These are phyloP conservation scores for Haberlea rhodopensis DNA, from an alignment of 257 asterid genomes.

Conservation along the genomic window DNA sequence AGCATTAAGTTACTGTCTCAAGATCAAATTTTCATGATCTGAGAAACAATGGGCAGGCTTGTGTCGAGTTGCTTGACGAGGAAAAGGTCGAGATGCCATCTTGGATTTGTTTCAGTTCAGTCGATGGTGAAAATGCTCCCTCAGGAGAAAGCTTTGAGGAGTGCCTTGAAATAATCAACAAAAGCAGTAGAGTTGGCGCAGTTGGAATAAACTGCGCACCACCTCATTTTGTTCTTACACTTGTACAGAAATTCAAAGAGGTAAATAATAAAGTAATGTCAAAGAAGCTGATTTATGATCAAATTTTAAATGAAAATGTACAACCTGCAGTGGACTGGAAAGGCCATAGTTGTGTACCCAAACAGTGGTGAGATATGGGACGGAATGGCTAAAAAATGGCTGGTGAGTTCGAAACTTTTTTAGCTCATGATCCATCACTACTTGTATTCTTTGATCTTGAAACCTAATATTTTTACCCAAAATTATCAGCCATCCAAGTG, in stretches of 20 bases:
- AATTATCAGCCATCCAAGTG: conserved; percentile 61
- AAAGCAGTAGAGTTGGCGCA: conserved; percentile 50
- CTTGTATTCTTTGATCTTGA: neutral
- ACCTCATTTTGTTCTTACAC: conserved; percentile 69
- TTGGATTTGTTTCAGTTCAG: conserved; percentile 85
- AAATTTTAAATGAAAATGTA: neutral
- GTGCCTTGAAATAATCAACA: conserved; percentile 47
- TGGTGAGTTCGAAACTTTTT: conserved; percentile 37
- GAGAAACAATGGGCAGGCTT: conserved; percentile 46
- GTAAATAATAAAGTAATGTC: conserved; percentile 28
- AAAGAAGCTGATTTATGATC: neutral
- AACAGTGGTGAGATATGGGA: conserved; percentile 84
- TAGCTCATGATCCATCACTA: neutral
- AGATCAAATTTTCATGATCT: neutral
- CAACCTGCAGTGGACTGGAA: conserved; percentile 50
- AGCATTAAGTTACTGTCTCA: neutral
- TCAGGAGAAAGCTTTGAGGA: conserved; percentile 84
- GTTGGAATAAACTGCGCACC: conserved; percentile 87
- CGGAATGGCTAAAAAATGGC: conserved; percentile 76
- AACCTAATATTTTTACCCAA: neutral
- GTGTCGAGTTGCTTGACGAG: conserved; percentile 69
- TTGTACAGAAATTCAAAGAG: conserved; percentile 60
- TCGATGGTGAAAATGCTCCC: conserved; percentile 70
- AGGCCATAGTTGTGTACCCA: conserved; percentile 72
- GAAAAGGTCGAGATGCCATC: conserved; percentile 65